Base-by-base conservation (phyloP, 208 protist species). In the Vickermania spadyakhi region DNA sequence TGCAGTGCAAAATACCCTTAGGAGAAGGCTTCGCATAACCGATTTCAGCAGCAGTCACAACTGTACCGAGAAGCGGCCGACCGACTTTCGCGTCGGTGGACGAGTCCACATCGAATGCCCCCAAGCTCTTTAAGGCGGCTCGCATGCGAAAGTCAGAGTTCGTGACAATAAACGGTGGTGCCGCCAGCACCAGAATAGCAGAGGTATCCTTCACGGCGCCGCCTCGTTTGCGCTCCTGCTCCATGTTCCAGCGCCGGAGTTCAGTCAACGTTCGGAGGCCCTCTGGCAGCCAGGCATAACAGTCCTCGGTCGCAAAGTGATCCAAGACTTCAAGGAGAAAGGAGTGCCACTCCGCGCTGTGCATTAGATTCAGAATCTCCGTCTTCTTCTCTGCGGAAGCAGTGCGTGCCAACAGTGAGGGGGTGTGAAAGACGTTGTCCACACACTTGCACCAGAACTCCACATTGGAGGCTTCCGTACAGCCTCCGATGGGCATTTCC, bases 1-100 rank as follows among this genome's bases (percentile, higher is more conserved):
- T 59, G 2, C 71, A 66, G 7, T 42, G 23, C 50, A 61, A 50
- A 36, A 93, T 62, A 3, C 86, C 86, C 0, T 28, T 25, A 7
- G 77, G 61, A 3, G 82, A 93, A 11, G 86, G 86, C 62, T 93
- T 93, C 7, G 72, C 79, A 26, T 58, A 59, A 22, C 78, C 79
- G 22, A 81, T 57, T 7, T 70, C 66, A 21, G 62, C 52, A 13
- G 77, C 64, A 0, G 69, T 68, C 26, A 90, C 66, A 7, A 90
- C 31, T 2, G 59, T 56, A 3, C 74, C 64, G 2, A 89, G 41
- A 31, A 77, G 66, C 25, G 72, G 79, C 18, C 58, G 56, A 30
- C 56, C 22, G 7, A 11, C 21, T 13, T 14, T 45, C 11, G 11
- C 36, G 36, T 18, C 18, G 14, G 55, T 29, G 11, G 29, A 13